A percentile compares a stretch with the other conserved stretches of the same genome.
These are phyloP conservation scores for Pseudocercospora fuligena DNA, from an alignment of 2,329 filamentous ascomycete genomes.

Conservation along the genomic window DNA sequence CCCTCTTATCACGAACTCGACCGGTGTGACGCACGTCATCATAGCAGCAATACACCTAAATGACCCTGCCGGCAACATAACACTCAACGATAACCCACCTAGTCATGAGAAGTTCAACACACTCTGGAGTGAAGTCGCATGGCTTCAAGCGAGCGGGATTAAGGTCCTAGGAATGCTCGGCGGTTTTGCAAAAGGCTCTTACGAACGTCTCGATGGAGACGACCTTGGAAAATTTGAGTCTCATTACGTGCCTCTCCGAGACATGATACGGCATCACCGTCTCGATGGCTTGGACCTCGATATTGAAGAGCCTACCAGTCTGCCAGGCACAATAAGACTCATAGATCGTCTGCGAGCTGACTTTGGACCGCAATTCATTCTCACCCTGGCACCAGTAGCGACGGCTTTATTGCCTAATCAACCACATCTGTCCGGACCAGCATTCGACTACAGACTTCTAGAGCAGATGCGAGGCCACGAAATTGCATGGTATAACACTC, in stretches of 20 bases:
- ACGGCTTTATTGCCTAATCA: constrained; percentile 66
- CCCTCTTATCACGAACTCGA: constrained; percentile 63
- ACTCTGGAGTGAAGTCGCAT: constrained; percentile 77
- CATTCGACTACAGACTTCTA: constrained; percentile 75
- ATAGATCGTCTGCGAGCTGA: constrained; percentile 59
- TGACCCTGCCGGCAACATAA: constrained; percentile 66
- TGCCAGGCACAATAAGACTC: constrained; percentile 63
- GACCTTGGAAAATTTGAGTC: constrained; percentile 68
- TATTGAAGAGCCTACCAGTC: constrained; percentile 76
- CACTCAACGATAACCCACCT: constrained; percentile 79
- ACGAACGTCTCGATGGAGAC: constrained; percentile 61
- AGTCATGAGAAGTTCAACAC: constrained; percentile 66
- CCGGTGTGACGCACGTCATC: constrained; percentile 78
- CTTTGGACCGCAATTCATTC: constrained; percentile 72
- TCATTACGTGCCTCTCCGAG: constrained; percentile 72
- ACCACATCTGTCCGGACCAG: constrained; percentile 70
- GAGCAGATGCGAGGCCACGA: constrained; percentile 68
- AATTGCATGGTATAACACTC: constrained; percentile 70
- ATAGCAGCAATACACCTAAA: constrained; percentile 87
- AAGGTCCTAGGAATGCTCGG: constrained; percentile 87
- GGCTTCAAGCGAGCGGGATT: constrained; percentile 73
- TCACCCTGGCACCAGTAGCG: constrained; percentile 82
- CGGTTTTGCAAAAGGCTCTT: constrained; percentile 79
- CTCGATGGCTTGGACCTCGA: constrained; percentile 78
- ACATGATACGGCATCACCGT: constrained; percentile 64